phyloP scores from a whole-genome alignment of 768 basidiomycete genomes.

The Sporobolomyces roseus region DNA sequence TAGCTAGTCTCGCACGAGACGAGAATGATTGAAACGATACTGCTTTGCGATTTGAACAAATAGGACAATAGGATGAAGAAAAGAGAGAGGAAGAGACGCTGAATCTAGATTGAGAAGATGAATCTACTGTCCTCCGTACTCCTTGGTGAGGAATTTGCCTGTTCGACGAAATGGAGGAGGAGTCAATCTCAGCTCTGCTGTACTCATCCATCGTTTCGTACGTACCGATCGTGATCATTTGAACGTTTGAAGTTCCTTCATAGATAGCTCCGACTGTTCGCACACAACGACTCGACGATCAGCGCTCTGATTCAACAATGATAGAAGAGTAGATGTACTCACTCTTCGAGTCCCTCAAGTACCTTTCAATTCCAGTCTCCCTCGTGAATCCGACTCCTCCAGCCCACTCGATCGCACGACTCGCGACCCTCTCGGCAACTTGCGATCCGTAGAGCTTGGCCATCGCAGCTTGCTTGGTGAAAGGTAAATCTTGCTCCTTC shows the following conservation, averaged over 20 bases:
- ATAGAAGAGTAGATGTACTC: constrained; percentile 42
- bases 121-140: constrained; percentile 17
- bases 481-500: constrained; percentile 81
- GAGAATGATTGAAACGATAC: background rate
- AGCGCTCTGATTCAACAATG: background rate
- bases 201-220: no score
- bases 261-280: constrained; percentile 54
- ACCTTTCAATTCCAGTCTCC: constrained; percentile 68
- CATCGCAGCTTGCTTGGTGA: constrained; percentile 95
- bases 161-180: constrained; percentile 43
- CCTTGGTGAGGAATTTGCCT: constrained; percentile 38
- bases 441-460: constrained; percentile 90
- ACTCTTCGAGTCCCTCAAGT: constrained; percentile 90
- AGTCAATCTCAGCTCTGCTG: no score
- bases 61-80: background rate
- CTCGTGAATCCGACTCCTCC: constrained; percentile 84
- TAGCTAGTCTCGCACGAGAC: no score
- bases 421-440: constrained; percentile 81
- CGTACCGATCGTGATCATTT: constrained; percentile 75
- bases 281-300: background rate
- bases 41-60: constrained; percentile 5
- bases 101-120: background rate
- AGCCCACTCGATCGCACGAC: constrained; percentile 91
- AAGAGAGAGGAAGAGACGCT: background rate
- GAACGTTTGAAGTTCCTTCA: constrained; percentile 97